These are phyloP conservation scores for Botryotinia globosa DNA, from an alignment of 2,329 filamentous ascomycete genomes.

Conservation along the genomic window DNA sequence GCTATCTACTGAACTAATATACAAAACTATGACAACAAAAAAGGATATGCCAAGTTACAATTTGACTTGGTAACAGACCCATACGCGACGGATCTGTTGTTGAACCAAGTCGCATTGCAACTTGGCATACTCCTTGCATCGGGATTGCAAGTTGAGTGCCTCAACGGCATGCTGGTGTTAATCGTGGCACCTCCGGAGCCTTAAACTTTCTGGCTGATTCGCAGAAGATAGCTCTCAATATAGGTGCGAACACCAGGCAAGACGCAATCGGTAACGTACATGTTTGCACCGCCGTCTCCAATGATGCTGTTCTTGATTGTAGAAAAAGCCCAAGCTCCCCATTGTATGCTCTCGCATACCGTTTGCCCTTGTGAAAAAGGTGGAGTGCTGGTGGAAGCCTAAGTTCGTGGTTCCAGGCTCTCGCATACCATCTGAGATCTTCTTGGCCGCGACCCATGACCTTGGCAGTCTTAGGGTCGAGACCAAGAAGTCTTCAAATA, in stretches of 20 bases:
- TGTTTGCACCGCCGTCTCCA: neutral
- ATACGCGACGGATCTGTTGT: conserved; percentile 59
- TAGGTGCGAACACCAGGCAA: conserved; percentile 24
- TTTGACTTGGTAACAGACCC: conserved; percentile 23
- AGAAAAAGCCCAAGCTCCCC: neutral
- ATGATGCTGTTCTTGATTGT: neutral
- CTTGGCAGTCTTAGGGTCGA: neutral
- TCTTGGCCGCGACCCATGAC: neutral
- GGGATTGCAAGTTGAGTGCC: neutral
- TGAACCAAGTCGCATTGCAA: conserved; percentile 63
- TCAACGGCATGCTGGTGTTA: neutral
- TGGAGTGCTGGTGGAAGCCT: neutral
- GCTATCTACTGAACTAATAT: neutral
- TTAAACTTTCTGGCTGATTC: conserved; percentile 28
- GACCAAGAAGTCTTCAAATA: neutral
- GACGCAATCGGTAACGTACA: conserved; percentile 27
- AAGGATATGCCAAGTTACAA: neutral
- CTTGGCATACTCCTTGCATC: conserved; percentile 52
- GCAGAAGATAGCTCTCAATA: conserved; percentile 33
- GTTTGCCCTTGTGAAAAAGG: neutral
- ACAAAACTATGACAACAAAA: neutral
- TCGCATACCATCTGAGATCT: neutral
- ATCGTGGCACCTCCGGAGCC: conserved; percentile 17
- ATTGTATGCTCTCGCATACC: neutral
- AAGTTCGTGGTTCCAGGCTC: neutral